Evolutionary conservation across 2,329 filamentous ascomycete species (phyloP).

Genomic region (Massarina eburnea): DNA sequence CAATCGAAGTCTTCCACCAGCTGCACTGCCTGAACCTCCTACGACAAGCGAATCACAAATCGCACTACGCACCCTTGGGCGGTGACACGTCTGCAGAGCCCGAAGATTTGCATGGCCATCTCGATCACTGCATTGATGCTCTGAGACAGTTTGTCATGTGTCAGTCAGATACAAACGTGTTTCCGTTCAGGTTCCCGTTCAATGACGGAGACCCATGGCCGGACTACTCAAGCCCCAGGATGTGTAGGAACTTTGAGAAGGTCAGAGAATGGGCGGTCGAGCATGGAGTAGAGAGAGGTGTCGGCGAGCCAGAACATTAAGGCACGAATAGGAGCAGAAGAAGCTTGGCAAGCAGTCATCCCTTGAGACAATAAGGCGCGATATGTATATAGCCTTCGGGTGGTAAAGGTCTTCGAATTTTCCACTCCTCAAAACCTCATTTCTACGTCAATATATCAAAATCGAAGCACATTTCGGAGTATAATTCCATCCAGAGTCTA

Average conservation of each 20-base stretch:
- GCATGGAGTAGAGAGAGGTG: constrained; percentile 21
- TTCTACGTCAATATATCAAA: too few relatives aligned
- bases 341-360: too few relatives aligned
- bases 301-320: constrained; percentile 18
- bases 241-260: constrained; percentile 21
- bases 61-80: constrained; percentile 15
- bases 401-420: too few relatives aligned
- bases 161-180: constrained; percentile 20
- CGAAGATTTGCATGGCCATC: constrained; percentile 14
- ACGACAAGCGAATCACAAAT: constrained; percentile 17
- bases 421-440: too few relatives aligned
- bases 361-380: too few relatives aligned
- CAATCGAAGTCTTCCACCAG: constrained; percentile 26
- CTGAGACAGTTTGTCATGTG: constrained; percentile 23
- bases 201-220: constrained; percentile 20
- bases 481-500: too few relatives aligned
- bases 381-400: too few relatives aligned
- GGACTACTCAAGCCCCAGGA: constrained; percentile 17
- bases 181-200: constrained; percentile 18
- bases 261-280: constrained; percentile 19
- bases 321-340: too few relatives aligned
- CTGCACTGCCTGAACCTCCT: constrained; percentile 24
- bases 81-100: constrained; percentile 16
- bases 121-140: constrained; percentile 24
- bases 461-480: too few relatives aligned